phyloP scores from a whole-genome alignment of 2,329 filamentous ascomycete genomes.

The Dryadomyces quercus-mongolicae region DNA sequence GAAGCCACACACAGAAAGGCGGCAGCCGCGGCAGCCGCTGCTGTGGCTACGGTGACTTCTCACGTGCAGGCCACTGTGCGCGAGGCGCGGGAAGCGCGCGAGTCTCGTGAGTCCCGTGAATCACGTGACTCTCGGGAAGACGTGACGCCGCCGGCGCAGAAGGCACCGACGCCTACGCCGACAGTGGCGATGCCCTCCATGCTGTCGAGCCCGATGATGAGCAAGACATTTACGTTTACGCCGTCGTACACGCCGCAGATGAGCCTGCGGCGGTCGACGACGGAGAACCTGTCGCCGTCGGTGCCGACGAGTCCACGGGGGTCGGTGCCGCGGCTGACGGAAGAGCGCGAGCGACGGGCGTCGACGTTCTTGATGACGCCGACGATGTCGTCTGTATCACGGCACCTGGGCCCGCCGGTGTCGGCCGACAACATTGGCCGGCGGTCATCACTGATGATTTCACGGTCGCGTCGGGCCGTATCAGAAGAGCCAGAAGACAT shows the following conservation, averaged over 20 bases:
- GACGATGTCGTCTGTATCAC: slow-evolving; percentile 30
- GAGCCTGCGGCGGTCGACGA: neutral
- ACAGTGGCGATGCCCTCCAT: neutral
- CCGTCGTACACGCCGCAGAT: neutral
- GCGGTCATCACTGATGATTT: slow-evolving; percentile 37
- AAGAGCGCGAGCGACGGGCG: slow-evolving; percentile 16
- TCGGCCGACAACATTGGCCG: slow-evolving; percentile 30
- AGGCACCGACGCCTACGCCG: too few species aligned
- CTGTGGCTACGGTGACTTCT: neutral
- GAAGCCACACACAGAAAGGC: slow-evolving; percentile 28
- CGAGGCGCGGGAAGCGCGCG: neutral
- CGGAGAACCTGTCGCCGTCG: neutral
- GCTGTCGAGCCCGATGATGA: slow-evolving; percentile 4
- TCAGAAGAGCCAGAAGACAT: slow-evolving; percentile 34
- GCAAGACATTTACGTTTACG: slow-evolving; percentile 6
- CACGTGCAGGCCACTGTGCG: neutral
- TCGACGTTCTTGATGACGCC: slow-evolving; percentile 23
- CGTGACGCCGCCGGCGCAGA: neutral
- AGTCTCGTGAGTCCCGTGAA: neutral
- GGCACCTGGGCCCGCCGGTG: slow-evolving; percentile 26
- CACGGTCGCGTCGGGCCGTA: slow-evolving; percentile 30
- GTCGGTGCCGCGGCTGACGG: neutral
- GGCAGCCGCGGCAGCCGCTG: slow-evolving; percentile 7
- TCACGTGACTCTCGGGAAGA: neutral
- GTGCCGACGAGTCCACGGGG: neutral